These are phyloP conservation scores for Hortaea werneckii DNA, from an alignment of 2,329 filamentous ascomycete genomes.

Conservation along the genomic window DNA sequence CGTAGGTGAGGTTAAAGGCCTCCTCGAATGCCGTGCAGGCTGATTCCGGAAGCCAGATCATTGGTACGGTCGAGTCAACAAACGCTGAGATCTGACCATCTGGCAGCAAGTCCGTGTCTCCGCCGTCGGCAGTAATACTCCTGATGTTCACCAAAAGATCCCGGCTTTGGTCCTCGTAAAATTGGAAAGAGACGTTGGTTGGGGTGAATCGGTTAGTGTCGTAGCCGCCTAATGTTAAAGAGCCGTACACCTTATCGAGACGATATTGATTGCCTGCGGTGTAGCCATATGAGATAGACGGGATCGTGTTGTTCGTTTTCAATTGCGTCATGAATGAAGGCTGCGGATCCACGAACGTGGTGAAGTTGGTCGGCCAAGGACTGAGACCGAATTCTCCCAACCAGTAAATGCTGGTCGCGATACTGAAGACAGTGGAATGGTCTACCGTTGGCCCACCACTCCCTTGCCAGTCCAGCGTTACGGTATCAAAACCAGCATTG, in stretches of 20 bases:
- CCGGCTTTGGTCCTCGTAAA: constrained; percentile 22
- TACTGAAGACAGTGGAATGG: constrained; percentile 22
- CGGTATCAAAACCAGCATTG: constrained; percentile 24
- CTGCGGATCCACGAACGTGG: constrained; percentile 24
- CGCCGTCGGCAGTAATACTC: constrained; percentile 17
- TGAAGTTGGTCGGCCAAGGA: constrained; percentile 27
- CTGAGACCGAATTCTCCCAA: constrained; percentile 26
- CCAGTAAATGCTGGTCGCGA: constrained; percentile 20
- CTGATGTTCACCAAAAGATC: constrained; percentile 26
- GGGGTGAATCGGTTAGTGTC: constrained; percentile 26
- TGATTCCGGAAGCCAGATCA: constrained; percentile 50
- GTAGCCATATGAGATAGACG: constrained; percentile 28
- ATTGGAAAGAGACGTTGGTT: constrained; percentile 23
- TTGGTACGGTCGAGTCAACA: constrained; percentile 56
- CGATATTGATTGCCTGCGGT: constrained; percentile 30
- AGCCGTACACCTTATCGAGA: constrained; percentile 26
- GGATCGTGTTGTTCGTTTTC: constrained; percentile 23
- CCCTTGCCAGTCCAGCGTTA: constrained; percentile 27
- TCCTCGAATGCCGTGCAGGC: constrained; percentile 27
- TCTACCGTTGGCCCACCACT: constrained; percentile 18
- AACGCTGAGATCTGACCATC: constrained; percentile 31
- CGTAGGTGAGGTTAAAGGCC: constrained; percentile 26
- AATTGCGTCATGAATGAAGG: constrained; percentile 25
- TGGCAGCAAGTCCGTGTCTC: constrained; percentile 17
- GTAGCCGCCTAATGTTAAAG: constrained; percentile 30